Evolutionary conservation across 768 basidiomycete genomes (phyloP), one percentile per base, ranked within the genome.

Genomic region (Lentinus brumalis): DNA sequence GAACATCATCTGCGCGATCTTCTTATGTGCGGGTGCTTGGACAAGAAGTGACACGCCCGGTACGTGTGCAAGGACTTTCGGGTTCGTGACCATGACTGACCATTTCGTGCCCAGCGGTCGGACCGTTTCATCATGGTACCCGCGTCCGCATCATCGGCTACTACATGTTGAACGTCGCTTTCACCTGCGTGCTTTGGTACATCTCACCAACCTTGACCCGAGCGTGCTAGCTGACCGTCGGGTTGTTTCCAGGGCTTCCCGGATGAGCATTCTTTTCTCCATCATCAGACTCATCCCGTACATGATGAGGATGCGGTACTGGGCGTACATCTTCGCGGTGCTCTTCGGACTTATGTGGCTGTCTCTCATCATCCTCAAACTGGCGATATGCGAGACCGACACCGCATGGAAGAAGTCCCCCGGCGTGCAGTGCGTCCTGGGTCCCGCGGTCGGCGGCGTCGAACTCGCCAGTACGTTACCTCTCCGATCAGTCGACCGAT

Each of bases 161-260:
- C 51, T 66, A 59, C 50, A 62, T 66, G 61, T 46, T 60, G 18
- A 56, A 53, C 39, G 54, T 59, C n/a, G 42, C 57, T 26, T 66
- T 66, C 31, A 66, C 64, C 2, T 66, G 57, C 50, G 61, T 62
- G 8, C 57, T 66, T 5, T 66, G 64, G 64, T 66, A n/a, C 39
- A 54, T 12, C 39, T 16, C 10, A 1, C 16, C 16, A 2, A 44
- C 21, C 21, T 26, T 26, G 21, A 26, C 39, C 35, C 32, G 12
- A 5, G 4, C 50, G 16, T 35, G 11, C n/a, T 4, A 31, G 16
- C 18, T 44, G 41, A 18, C 52, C 5, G 12, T n/a, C 32, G 29
- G 5, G 4, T 7, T 44, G 35, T n/a, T 9, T 32, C 42, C 50
- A 66, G 64, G 64, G 50, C 55, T 2, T 54, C 64, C 5, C 64